These are phyloP conservation scores for Yamadazyma sp. DNA, from an alignment of 805 yeast genomes.

Conservation along the genomic window DNA sequence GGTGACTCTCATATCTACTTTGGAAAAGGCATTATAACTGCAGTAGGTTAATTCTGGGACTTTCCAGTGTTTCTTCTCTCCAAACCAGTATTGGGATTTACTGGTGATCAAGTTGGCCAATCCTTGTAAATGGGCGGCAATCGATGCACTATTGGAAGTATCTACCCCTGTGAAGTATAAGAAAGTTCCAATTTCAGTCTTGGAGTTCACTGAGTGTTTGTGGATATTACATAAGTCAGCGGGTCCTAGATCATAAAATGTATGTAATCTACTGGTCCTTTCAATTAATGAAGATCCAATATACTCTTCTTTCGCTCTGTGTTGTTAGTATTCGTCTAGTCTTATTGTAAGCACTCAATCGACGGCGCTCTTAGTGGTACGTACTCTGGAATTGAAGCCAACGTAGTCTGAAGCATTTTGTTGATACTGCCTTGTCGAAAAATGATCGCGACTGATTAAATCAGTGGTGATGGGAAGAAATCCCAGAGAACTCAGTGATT, in stretches of 20 bases:
- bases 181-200: constrained; percentile 63
- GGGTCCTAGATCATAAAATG: constrained; percentile 68
- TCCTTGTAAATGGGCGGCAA: constrained; percentile 71
- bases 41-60: constrained; percentile 72
- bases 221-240: constrained; percentile 58
- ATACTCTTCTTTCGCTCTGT: constrained; percentile 48
- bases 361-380: constrained; percentile 3
- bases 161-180: constrained; percentile 74
- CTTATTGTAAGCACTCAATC: too few species aligned
- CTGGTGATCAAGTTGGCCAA: constrained; percentile 59
- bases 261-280: constrained; percentile 56
- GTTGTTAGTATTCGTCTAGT: constrained; percentile 10
- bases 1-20: constrained; percentile 66
- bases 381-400: constrained; percentile 37
- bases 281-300: constrained; percentile 60
- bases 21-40: constrained; percentile 58
- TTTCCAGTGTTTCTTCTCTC: constrained; percentile 65
- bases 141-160: constrained; percentile 70
- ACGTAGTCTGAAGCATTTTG: constrained; percentile 32
- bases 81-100: constrained; percentile 75
- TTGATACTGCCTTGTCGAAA: constrained; percentile 1
- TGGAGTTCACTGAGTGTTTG: constrained; percentile 38
- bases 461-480: too few species aligned
- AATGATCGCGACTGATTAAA: constrained; percentile 1
- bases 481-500: too few species aligned